phyloP scores from a whole-genome alignment of 495 filamentous ascomycete species.

The Tetracladium setigerum region DNA sequence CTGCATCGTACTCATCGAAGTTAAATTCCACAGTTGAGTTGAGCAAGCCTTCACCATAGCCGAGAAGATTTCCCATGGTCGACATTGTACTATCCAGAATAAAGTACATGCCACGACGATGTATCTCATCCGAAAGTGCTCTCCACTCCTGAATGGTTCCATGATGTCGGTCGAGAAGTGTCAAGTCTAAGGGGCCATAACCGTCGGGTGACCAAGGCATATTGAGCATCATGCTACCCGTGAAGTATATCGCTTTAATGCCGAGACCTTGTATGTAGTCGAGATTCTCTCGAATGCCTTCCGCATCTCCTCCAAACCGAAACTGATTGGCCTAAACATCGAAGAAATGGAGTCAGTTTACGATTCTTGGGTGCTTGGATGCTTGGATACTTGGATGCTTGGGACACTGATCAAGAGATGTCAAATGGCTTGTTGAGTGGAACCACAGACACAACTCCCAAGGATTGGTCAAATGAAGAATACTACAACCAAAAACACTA shows the following conservation, averaged over 20 bases:
- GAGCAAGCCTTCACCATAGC: too few species aligned
- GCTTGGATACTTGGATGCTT: too few species aligned
- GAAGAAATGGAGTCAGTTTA: too few species aligned
- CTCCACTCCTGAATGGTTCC: conserved; percentile 59
- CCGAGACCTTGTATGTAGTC: conserved; percentile 74
- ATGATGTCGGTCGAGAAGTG: conserved; percentile 62
- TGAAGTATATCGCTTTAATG: conserved; percentile 64
- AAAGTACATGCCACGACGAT: conserved; percentile 61
- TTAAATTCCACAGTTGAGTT: too few species aligned
- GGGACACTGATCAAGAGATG: too few species aligned
- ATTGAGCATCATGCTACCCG: conserved; percentile 62
- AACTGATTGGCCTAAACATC: conserved; percentile 69
- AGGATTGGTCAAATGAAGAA: too few species aligned
- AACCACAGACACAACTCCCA: too few species aligned
- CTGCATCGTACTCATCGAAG: too few species aligned
- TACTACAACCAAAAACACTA: too few species aligned
- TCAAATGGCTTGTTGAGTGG: too few species aligned
- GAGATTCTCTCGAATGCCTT: conserved; percentile 56
- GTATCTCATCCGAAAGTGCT: conserved; percentile 54
- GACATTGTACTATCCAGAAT: conserved; percentile 63
- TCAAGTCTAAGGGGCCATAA: conserved; percentile 60
- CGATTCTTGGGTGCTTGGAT: too few species aligned
- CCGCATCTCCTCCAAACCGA: conserved; percentile 64
- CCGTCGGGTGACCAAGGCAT: conserved; percentile 61
- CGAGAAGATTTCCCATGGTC: conserved; percentile 42